Conservation (phyloP, 78 protist genomes). For the Dictyostelium purpureum region DNA sequence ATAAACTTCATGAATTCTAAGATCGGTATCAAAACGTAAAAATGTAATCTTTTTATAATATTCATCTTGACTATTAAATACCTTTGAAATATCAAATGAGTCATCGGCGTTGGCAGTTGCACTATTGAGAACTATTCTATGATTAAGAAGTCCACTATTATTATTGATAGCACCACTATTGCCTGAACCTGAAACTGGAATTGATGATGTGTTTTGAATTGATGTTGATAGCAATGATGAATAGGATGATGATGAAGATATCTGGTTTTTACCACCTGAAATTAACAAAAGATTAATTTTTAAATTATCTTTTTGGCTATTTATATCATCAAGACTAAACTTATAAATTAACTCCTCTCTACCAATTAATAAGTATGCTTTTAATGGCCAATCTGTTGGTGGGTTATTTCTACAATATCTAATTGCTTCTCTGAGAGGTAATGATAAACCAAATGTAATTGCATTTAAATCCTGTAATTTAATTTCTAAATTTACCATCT, state of each 20-base stretch:
- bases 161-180: neutral
- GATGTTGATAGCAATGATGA: neutral
- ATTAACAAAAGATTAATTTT: neutral
- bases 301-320: neutral
- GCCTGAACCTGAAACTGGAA: neutral
- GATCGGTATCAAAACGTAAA: constrained; percentile 26
- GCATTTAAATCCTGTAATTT: constrained; percentile 48
- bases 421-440: constrained; percentile 64
- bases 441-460: constrained; percentile 39
- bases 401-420: constrained; percentile 45
- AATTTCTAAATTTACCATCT: neutral
- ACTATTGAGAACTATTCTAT: neutral
- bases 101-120: neutral
- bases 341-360: constrained; percentile 44
- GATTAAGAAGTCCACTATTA: neutral
- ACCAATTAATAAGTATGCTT: constrained; percentile 19
- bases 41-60: constrained; percentile 7
- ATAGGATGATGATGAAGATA: neutral
- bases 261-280: neutral
- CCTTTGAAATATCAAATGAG: neutral
- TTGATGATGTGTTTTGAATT: neutral
- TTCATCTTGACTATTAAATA: constrained; percentile 20
- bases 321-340: neutral
- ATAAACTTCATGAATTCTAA: constrained; percentile 14
- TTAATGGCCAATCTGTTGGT: constrained; percentile 22